Evolutionary conservation across 495 filamentous ascomycete species (phyloP).

Genomic region (Trichoderma reesei): DNA sequence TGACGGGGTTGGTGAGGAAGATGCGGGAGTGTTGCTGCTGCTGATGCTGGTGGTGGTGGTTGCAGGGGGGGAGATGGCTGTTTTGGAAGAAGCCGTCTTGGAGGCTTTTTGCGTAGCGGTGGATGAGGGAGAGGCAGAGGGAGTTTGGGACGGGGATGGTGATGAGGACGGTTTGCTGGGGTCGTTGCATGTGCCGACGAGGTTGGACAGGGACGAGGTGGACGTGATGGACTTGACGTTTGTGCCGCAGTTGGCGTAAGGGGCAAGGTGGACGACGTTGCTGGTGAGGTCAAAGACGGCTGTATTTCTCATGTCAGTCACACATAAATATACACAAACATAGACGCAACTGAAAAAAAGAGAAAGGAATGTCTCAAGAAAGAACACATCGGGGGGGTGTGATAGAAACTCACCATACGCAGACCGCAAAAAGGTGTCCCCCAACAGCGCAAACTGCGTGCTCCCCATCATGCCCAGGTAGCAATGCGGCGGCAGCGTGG

Average conservation of each 20-base stretch:
- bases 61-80: too few relatives aligned
- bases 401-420: slow-evolving; percentile 53
- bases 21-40: neutral
- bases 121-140: too few relatives aligned
- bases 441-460: slow-evolving; percentile 55
- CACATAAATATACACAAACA: too few relatives aligned
- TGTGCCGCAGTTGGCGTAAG: slow-evolving; percentile 36
- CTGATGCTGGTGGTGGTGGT: too few relatives aligned
- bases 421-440: slow-evolving; percentile 87
- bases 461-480: slow-evolving; percentile 70
- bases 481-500: slow-evolving; percentile 45
- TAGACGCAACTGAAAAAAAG: neutral
- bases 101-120: neutral
- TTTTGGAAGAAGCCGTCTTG: too few relatives aligned
- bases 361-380: too few relatives aligned
- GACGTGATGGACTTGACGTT: slow-evolving; percentile 21
- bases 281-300: slow-evolving; percentile 40
- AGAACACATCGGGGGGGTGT: too few relatives aligned
- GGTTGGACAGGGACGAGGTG: slow-evolving; percentile 13
- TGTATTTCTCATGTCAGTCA: too few relatives aligned
- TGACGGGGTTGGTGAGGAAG: neutral
- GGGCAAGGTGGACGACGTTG: slow-evolving; percentile 33
- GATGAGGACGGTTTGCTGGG: neutral
- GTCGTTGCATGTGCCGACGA: slow-evolving; percentile 18
- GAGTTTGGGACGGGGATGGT: neutral